Base-by-base conservation (phyloP, 176 grass and related monocot species). In the Zizania latifolia region DNA sequence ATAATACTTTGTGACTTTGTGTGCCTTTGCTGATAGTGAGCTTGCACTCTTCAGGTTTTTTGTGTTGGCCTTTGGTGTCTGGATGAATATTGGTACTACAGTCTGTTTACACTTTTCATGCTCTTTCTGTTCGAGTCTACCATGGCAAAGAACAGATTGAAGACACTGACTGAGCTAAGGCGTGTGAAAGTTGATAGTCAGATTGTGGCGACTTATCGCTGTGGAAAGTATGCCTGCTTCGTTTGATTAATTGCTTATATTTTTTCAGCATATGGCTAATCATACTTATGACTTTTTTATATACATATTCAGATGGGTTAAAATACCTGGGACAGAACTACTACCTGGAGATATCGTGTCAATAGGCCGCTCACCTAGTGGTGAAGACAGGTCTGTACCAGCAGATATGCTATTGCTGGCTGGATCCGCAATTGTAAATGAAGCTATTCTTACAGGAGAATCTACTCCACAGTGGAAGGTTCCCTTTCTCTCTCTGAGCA, bases 401-500 rank as follows among this genome's bases (percentile, higher is more conserved):
- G 91, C 91, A 28, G 95, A 99, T 76, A 94, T 99, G 91, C 76
- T 99, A 73, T 82, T 99, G 74, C 58, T 99, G 74, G 84, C 95
- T 66, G 95, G 95, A 53, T 92, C 81, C 58, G 89, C 86, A 33
- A 99, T 99, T 72, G 84, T 92, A 41, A 99, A 99, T 86, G 91
- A 99, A 94, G 95, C 95, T 59, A 99, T 99, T 86, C 84, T 99
- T 21, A 99, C 95, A 56, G 95, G 95, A 88, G 95, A 99, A 81
- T 99, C 95, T 80, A 99, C 95, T 74, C 95, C 95, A 31, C 95
- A 99, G 59, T 99, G 95, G 95, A 99, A 99, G 95, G 95, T 97
- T 57, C 33, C 13, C 55, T 6, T 33, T 39, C 43, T 40, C 45
- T 28, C 30, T 55, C 9, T 28, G 59, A 13, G 35, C 15, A 56